Conservation (phyloP, 305 asterid species). For the Caryopteris hybrid region DNA sequence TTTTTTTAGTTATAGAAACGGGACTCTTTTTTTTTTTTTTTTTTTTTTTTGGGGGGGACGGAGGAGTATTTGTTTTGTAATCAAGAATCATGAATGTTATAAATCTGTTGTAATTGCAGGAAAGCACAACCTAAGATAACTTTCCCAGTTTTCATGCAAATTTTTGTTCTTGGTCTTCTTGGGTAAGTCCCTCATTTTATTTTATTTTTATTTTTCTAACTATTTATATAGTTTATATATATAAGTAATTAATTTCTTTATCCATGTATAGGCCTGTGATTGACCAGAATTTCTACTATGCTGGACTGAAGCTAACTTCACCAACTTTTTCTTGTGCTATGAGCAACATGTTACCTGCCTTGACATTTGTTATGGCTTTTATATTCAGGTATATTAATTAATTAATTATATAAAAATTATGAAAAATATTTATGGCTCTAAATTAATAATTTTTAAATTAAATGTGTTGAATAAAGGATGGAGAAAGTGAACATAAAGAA, state of each 20-base stretch:
- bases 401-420: no score
- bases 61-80: no score
- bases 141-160: slow-evolving; percentile 69
- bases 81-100: no score
- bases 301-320: slow-evolving; percentile 70
- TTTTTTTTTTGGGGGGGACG: no score
- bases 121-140: slow-evolving; percentile 81
- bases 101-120: slow-evolving; percentile 45
- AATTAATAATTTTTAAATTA: no score
- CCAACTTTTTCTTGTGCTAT: slow-evolving; percentile 89
- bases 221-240: background rate
- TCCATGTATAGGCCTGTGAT: slow-evolving; percentile 61
- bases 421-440: background rate
- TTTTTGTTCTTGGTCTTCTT: slow-evolving; percentile 75
- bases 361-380: slow-evolving; percentile 82
- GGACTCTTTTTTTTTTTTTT: background rate
- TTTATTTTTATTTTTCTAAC: background rate
- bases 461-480: slow-evolving; percentile 40
- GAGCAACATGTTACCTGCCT: slow-evolving; percentile 91
- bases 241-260: background rate
- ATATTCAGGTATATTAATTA: slow-evolving; percentile 48
- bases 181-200: slow-evolving; percentile 39
- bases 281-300: slow-evolving; percentile 86
- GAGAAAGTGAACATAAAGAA: slow-evolving; percentile 70
- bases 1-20: no score